phyloP scores from a whole-genome alignment of 768 basidiomycete species.

The Boletus subparvulus region DNA sequence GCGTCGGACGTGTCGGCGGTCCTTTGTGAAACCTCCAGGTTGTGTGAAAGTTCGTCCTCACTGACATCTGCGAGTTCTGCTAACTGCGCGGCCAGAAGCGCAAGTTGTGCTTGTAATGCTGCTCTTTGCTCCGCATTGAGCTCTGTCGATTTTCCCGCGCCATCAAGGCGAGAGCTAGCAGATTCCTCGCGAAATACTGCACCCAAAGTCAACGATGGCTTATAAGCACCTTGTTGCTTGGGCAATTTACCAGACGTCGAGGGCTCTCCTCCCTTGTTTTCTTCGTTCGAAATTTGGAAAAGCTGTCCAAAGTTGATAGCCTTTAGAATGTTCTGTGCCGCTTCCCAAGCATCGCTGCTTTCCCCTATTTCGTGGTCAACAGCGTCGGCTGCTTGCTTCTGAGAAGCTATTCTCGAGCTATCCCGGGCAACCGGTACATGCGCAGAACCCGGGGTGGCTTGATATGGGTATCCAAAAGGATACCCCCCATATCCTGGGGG shows the following conservation, averaged over 20 bases:
- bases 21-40: conserved; percentile 18
- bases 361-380: conserved; percentile 38
- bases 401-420: conserved; percentile 3
- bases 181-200: conserved; percentile 1
- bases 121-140: conserved; percentile 53
- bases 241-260: conserved; percentile 2
- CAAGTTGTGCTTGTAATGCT: conserved; percentile 70
- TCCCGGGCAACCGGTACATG: conserved; percentile 1
- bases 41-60: conserved; percentile 32
- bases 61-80: conserved; percentile 57
- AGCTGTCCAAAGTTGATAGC: conserved; percentile 71
- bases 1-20: not conserved
- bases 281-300: conserved; percentile 38
- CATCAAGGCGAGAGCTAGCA: conserved; percentile 3
- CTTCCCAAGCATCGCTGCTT: conserved; percentile 68
- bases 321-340: conserved; percentile 73
- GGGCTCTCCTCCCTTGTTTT: conserved; percentile 16
- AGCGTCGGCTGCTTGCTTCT: conserved; percentile 10
- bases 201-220: conserved; percentile 1
- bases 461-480: conserved; percentile 39
- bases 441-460: conserved; percentile 18
- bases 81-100: conserved; percentile 69
- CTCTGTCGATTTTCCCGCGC: conserved; percentile 17
- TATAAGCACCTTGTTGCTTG: not conserved
- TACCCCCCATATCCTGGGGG: conserved; percentile 38